phyloP scores from a whole-genome alignment of 2,329 filamentous ascomycete genomes.

The Arthroderma sp. region DNA sequence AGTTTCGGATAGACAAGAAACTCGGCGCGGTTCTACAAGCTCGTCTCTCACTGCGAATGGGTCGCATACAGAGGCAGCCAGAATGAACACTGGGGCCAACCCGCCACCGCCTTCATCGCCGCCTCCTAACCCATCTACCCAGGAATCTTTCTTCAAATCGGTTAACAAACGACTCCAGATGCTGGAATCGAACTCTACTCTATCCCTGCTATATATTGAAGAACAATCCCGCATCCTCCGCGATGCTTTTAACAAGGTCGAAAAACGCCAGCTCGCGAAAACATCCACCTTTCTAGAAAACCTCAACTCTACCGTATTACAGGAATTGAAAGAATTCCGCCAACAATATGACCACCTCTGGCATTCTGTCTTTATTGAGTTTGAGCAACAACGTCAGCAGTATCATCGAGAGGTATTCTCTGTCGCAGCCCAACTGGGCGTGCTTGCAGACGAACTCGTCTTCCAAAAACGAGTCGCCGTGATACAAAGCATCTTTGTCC shows the following conservation, averaged over 20 bases:
- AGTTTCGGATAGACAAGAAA: neutral
- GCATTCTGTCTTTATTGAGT: slow-evolving; percentile 85
- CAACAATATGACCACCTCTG: slow-evolving; percentile 91
- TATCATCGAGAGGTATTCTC: slow-evolving; percentile 74
- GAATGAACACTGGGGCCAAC: slow-evolving; percentile 23
- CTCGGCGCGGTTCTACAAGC: neutral
- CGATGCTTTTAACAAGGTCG: slow-evolving; percentile 73
- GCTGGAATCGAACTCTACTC: slow-evolving; percentile 81
- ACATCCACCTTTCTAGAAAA: slow-evolving; percentile 68
- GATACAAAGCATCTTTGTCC: slow-evolving; percentile 73
- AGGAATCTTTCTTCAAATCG: slow-evolving; percentile 96
- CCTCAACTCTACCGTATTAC: slow-evolving; percentile 76
- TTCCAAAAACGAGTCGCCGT: slow-evolving; percentile 84
- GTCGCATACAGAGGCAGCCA: slow-evolving; percentile 1
- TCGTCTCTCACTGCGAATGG: neutral
- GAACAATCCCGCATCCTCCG: slow-evolving; percentile 85
- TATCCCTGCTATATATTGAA: slow-evolving; percentile 92
- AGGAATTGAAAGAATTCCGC: slow-evolving; percentile 64
- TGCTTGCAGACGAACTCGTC: slow-evolving; percentile 84
- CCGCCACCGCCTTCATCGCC: slow-evolving; percentile 23
- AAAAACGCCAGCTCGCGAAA: slow-evolving; percentile 76
- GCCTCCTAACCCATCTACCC: slow-evolving; percentile 63
- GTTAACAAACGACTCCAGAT: slow-evolving; percentile 85
- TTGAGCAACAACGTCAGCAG: slow-evolving; percentile 77
- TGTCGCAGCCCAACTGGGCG: slow-evolving; percentile 63